Conservation (phyloP, 352 stramenopile genomes). For the Blastocystis sp. region DNA sequence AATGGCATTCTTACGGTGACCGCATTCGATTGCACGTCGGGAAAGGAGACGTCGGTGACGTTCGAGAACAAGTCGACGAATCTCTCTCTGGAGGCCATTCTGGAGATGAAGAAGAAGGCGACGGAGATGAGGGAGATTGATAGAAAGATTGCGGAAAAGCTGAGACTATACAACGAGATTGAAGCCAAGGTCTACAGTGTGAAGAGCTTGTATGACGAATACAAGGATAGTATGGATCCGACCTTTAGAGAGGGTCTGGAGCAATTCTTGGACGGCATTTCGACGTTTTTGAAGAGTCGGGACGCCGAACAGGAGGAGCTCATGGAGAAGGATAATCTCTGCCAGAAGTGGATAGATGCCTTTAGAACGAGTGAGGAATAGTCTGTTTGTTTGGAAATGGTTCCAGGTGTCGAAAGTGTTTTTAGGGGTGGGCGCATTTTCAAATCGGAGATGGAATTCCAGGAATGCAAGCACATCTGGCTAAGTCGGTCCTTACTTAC, state of each 20-base stretch:
- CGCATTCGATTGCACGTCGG: background rate
- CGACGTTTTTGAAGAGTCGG: background rate
- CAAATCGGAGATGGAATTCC: no score
- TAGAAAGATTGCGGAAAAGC: background rate
- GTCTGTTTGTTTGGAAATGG: background rate
- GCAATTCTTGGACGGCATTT: background rate
- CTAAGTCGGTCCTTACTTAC: no score
- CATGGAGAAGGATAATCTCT: background rate
- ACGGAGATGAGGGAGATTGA: constrained; percentile 4
- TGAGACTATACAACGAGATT: background rate
- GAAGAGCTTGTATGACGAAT: background rate
- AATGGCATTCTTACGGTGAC: constrained; percentile 64
- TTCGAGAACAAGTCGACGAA: constrained; percentile 48
- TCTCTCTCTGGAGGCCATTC: background rate
- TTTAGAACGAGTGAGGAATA: background rate
- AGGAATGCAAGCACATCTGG: no score
- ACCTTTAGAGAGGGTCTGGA: background rate
- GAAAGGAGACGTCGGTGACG: background rate
- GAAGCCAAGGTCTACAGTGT: background rate
- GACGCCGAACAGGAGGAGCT: background rate
- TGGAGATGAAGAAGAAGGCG: background rate
- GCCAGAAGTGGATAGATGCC: constrained; percentile 25
- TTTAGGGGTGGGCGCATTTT: no score
- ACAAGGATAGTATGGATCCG: background rate
- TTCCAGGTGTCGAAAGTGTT: no score